phyloP scores from a whole-genome alignment of 2,329 filamentous ascomycete species.

The Colletotrichum australisinense region DNA sequence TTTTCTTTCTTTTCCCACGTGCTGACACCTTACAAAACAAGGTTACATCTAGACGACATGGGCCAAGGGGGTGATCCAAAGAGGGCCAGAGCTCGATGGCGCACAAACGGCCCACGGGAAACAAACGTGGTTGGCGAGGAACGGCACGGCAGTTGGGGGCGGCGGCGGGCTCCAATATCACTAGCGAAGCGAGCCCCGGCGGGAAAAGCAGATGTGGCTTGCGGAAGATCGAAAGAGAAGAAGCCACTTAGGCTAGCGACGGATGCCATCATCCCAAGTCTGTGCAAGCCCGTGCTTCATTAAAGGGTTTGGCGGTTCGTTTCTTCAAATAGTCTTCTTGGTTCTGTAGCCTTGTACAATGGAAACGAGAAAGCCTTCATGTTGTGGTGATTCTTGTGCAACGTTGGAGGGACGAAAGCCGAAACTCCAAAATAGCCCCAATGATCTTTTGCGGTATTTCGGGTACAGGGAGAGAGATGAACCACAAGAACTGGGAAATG shows the following conservation, averaged over 20 bases:
- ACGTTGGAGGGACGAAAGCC: background rate
- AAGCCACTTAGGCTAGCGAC: background rate
- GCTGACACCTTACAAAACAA: background rate
- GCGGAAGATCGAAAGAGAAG: background rate
- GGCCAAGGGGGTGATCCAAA: background rate
- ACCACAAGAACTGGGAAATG: background rate
- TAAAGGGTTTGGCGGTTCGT: background rate
- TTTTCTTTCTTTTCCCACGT: background rate
- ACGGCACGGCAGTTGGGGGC: slow-evolving; percentile 19
- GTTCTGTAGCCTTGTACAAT: background rate
- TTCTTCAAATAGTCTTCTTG: background rate
- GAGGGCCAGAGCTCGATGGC: background rate
- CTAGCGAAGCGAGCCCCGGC: background rate
- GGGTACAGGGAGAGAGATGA: background rate
- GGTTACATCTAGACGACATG: slow-evolving; percentile 26
- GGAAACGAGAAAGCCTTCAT: slow-evolving; percentile 9
- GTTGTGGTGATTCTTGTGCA: slow-evolving; percentile 15
- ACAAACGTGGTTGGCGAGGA: slow-evolving; percentile 15
- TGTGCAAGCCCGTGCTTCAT: slow-evolving; percentile 6
- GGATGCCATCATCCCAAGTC: slow-evolving; percentile 17
- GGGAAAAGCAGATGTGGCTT: slow-evolving; percentile 20
- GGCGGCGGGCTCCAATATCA: background rate
- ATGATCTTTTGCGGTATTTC: background rate
- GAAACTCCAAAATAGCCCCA: background rate
- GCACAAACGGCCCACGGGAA: background rate